Evolutionary conservation across 129 eudicot species (phyloP).

Genomic region (Lactuca sativa): DNA sequence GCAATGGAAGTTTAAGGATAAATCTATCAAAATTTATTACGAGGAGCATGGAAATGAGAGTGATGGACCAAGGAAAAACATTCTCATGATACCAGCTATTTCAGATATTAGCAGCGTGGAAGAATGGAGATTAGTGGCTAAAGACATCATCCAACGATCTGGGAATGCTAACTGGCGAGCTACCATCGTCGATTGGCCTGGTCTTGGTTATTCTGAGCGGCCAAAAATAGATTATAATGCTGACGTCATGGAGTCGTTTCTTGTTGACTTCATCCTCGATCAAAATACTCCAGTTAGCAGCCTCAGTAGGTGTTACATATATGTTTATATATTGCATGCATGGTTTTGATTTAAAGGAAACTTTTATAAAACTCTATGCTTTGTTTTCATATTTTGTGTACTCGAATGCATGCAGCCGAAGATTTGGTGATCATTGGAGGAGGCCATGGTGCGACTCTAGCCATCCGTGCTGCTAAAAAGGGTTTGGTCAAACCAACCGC

Average conservation of each 20-base stretch:
- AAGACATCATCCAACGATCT: conserved; percentile 51
- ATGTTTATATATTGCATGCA: background rate
- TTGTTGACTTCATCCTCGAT: conserved; percentile 69
- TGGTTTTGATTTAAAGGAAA: background rate
- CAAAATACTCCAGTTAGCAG: conserved; percentile 47
- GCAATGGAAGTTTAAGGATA: conserved; percentile 76
- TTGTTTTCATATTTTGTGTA: conserved; percentile 4
- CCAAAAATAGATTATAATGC: conserved; percentile 85
- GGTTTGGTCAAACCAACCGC: conserved; percentile 78
- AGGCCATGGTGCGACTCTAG: conserved; percentile 95
- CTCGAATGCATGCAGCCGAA: conserved; percentile 30
- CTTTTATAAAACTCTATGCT: background rate
- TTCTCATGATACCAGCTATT: conserved; percentile 84
- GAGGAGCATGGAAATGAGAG: conserved; percentile 58
- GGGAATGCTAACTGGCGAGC: conserved; percentile 62
- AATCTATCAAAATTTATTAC: conserved; percentile 57
- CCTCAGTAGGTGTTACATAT: conserved; percentile 23
- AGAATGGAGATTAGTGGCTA: conserved; percentile 89
- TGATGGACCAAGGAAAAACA: conserved; percentile 54
- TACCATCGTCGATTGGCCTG: conserved; percentile 93
- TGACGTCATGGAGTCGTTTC: conserved; percentile 85
- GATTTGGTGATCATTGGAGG: conserved; percentile 84
- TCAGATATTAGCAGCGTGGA: conserved; percentile 97
- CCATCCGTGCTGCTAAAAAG: conserved; percentile 83
- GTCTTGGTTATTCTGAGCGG: conserved; percentile 85